Base-by-base conservation (phyloP, 805 yeast genomes). In the Debaryomyces castellii region DNA sequence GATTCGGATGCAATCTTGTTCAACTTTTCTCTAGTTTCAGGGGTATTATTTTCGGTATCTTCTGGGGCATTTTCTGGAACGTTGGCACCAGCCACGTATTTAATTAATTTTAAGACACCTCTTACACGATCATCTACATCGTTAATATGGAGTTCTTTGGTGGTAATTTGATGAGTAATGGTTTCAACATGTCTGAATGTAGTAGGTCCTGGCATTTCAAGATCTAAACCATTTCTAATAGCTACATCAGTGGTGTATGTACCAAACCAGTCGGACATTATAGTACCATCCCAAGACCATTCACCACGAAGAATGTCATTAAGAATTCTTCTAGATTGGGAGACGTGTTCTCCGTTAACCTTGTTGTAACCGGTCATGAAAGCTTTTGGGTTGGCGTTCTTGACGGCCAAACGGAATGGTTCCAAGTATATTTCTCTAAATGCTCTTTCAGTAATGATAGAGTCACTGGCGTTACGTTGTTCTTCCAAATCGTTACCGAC, bases 191-290 rank as follows among this genome's bases (percentile, higher is more conserved):
- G 41, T 48, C 69, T 52, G 43, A 61, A 57, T 16, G 36, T 46
- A 2, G 69, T 51, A 10, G 66, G 66, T 7, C 70, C 70, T 0
- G 69, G 70, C 69, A 64, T 64, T 48, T 64, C 70, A 49, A 64
- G 52, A 48, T 64, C 68, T 45, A 64, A 54, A 3, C 70, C 70
- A 44, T 53, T 53, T 41, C 54, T 57, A 44, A 64, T 51, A 6
- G 66, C 55, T 3, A 50, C 51, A 33, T 62, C 63, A 23, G 59
- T 23, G 8, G 69, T 59, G 49, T 63, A 64, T 47, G 56, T 47
- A 3, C 70, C 70, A 42, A 43, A 60, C 70, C 70, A 65, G 50
- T 65, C 69, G 14, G 66, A 60, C 67, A 65, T 65, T 6, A 60
- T 52, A 23, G 60, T 48, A n/a, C 70, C 70, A 40, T 56, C 57